These are phyloP conservation scores for Diplosphaera chodatii DNA, from an alignment of 139 green algal genomes.

Conservation along the genomic window DNA sequence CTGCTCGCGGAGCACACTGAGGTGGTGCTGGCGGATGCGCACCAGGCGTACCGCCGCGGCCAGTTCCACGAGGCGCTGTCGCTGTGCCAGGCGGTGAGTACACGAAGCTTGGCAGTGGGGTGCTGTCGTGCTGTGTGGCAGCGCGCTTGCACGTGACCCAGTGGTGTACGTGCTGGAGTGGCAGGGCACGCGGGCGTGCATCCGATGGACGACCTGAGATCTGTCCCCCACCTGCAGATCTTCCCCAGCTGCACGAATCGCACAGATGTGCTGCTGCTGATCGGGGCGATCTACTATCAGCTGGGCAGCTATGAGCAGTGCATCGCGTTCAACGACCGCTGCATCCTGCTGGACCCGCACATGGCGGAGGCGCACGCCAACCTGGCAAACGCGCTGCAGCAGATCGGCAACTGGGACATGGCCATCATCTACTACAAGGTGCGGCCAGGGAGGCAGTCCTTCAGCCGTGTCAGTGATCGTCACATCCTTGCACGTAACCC, in stretches of 20 bases:
- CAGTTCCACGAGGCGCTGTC: slow-evolving; percentile 43
- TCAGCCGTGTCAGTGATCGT: too few species aligned
- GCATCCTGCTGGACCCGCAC: slow-evolving; percentile 59
- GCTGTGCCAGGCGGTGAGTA: slow-evolving; percentile 52
- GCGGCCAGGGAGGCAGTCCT: too few species aligned
- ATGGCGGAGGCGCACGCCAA: slow-evolving; percentile 55
- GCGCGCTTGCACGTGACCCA: too few species aligned
- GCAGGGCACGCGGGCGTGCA: too few species aligned
- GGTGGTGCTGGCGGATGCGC: slow-evolving; percentile 26
- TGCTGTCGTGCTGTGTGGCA: too few species aligned
- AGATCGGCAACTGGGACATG: slow-evolving; percentile 70
- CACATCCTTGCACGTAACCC: too few species aligned
- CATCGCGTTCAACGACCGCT: slow-evolving; percentile 61
- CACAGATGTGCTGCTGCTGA: slow-evolving; percentile 72
- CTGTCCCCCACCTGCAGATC: slow-evolving; percentile 18
- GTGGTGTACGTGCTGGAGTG: too few species aligned
- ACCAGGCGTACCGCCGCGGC: slow-evolving; percentile 38
- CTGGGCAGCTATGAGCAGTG: slow-evolving; percentile 57
- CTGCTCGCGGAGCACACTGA: slow-evolving; percentile 1
- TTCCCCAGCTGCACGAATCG: slow-evolving; percentile 27
- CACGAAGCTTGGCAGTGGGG: too few species aligned
- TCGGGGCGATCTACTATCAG: slow-evolving; percentile 79
- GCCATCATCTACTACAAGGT: slow-evolving; percentile 77
- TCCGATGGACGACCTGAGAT: too few species aligned
- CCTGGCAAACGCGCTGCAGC: slow-evolving; percentile 70